Evolutionary conservation across 2,329 filamentous ascomycete genomes (phyloP).

Genomic region (Talaromyces sp.): DNA sequence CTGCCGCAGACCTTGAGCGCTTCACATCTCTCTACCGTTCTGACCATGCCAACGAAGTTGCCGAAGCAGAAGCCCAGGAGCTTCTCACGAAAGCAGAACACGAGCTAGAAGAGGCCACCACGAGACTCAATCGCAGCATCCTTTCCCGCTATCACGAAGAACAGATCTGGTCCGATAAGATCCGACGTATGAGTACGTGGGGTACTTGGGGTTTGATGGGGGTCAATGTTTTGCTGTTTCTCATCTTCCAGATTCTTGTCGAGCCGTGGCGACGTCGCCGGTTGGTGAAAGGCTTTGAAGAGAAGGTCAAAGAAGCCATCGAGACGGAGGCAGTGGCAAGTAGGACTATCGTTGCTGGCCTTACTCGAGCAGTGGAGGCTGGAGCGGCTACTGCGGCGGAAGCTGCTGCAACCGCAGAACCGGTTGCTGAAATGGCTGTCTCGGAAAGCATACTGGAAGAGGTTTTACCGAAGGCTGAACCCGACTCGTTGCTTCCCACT

Average conservation of each 20-base stretch:
- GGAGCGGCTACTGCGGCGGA: slow-evolving; percentile 6
- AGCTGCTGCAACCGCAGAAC: slow-evolving; percentile 6
- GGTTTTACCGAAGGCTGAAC: background rate
- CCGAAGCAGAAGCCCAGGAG: slow-evolving; percentile 68
- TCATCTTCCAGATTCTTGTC: slow-evolving; percentile 81
- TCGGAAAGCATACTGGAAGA: background rate
- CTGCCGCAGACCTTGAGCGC: slow-evolving; percentile 78
- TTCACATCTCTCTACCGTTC: slow-evolving; percentile 90
- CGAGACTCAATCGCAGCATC: slow-evolving; percentile 75
- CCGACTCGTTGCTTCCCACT: background rate
- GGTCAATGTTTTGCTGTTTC: slow-evolving; percentile 83
- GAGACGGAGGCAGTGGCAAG: slow-evolving; percentile 57
- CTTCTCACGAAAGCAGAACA: slow-evolving; percentile 71
- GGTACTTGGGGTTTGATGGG: slow-evolving; percentile 98
- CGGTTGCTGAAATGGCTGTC: slow-evolving; percentile 6
- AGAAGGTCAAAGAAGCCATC: slow-evolving; percentile 66
- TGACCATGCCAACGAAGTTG: slow-evolving; percentile 89
- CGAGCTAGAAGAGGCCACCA: slow-evolving; percentile 71
- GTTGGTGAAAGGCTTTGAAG: slow-evolving; percentile 77
- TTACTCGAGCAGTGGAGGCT: background rate
- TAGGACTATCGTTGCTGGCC: slow-evolving; percentile 10
- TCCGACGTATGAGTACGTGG: slow-evolving; percentile 94
- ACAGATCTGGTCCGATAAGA: slow-evolving; percentile 98
- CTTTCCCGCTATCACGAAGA: slow-evolving; percentile 94
- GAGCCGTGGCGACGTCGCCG: slow-evolving; percentile 85